phyloP scores from a whole-genome alignment of 441 rosid species.

The Cnidoscolus chayamansa region DNA sequence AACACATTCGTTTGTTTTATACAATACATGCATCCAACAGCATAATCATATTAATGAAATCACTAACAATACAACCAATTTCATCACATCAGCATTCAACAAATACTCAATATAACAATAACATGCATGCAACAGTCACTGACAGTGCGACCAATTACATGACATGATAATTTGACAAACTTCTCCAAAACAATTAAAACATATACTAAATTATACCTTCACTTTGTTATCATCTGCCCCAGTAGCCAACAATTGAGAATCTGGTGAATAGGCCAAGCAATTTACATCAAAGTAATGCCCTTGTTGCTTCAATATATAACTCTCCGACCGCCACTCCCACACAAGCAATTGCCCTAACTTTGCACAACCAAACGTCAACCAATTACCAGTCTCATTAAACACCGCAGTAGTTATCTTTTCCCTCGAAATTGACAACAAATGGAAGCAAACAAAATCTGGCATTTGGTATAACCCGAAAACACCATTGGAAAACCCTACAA shows the following conservation, averaged over 20 bases:
- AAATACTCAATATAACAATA: no score
- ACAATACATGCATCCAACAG: background rate
- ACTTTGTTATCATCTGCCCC: slow-evolving; percentile 99
- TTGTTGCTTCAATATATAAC: slow-evolving; percentile 92
- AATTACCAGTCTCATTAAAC: slow-evolving; percentile 86
- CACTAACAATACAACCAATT: background rate
- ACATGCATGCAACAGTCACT: background rate
- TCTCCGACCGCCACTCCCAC: slow-evolving; percentile 98
- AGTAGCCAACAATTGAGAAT: slow-evolving; percentile 92
- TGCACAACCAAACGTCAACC: slow-evolving; percentile 95
- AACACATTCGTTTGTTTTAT: background rate
- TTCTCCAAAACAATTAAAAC: background rate
- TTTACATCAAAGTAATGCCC: slow-evolving; percentile 95
- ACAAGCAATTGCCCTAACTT: slow-evolving; percentile 89
- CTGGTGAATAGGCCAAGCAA: slow-evolving; percentile 87
- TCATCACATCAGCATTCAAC: background rate
- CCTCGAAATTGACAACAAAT: slow-evolving; percentile 76
- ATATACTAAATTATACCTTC: slow-evolving; percentile 48
- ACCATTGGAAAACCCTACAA: slow-evolving; percentile 86
- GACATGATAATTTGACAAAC: background rate
- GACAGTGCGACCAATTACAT: background rate
- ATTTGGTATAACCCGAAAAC: slow-evolving; percentile 91
- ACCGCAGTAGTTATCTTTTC: slow-evolving; percentile 85
- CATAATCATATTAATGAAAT: background rate
- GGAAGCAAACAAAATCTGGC: slow-evolving; percentile 94